Evolutionary conservation across 306 rosid species (phyloP).

Genomic region (Bauhinia variegata): DNA sequence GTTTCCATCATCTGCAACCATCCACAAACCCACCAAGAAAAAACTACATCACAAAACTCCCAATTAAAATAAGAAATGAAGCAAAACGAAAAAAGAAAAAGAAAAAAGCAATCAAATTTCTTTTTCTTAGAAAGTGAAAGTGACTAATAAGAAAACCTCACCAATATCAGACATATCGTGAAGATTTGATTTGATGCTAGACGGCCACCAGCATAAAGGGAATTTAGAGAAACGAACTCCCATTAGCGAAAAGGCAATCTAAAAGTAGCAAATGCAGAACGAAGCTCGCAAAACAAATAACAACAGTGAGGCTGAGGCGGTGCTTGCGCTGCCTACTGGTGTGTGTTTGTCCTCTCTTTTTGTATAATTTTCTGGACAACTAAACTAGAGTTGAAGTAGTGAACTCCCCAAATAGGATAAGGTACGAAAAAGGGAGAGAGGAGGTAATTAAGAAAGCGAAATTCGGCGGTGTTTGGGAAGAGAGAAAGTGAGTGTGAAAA

Average conservation of each 20-base stretch:
- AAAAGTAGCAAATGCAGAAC: conserved; percentile 13
- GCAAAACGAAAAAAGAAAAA: too few species aligned
- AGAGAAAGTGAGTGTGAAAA: conserved; percentile 51
- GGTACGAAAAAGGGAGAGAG: conserved; percentile 16
- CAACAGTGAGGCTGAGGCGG: too few species aligned
- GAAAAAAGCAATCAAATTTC: neutral
- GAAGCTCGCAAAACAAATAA: neutral
- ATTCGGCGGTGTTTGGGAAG: conserved; percentile 51
- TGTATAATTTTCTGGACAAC: conserved; percentile 26
- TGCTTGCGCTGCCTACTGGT: conserved; percentile 5
- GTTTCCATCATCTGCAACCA: conserved; percentile 66
- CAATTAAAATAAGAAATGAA: neutral
- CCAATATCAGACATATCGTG: conserved; percentile 64
- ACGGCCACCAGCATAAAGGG: conserved; percentile 87
- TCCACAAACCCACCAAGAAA: conserved; percentile 8
- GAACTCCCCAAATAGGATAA: conserved; percentile 1
- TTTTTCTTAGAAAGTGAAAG: conserved; percentile 29
- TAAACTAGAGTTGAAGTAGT: neutral
- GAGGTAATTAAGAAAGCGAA: conserved; percentile 12
- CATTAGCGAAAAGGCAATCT: conserved; percentile 59
- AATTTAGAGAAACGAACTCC: conserved; percentile 95
- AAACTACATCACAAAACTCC: conserved; percentile 23
- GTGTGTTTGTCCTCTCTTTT: conserved; percentile 20
- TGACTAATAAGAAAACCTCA: conserved; percentile 40
- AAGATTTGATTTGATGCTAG: conserved; percentile 71